Evolutionary conservation across 257 asterid species (phyloP), one percentile per base, ranked within the genome.

Genomic region (Plantago elongata): DNA sequence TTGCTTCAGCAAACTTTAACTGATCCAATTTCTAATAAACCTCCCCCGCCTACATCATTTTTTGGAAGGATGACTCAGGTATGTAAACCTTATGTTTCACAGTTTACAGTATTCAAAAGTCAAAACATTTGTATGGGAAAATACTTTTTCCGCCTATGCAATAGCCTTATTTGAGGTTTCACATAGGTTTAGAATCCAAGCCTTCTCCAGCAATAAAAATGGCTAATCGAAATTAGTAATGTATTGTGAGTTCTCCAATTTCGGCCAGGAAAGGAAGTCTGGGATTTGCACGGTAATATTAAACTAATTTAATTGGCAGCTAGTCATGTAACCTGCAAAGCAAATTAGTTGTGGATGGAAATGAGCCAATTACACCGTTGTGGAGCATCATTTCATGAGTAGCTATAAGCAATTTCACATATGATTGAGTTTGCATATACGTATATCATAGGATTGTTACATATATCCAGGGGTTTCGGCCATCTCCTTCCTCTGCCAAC

Each of bases 31-130:
- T 74, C 84, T 58, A 37, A 71, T 30, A 81, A 68, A 69, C 89
- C 93, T 46, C 86, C 90, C 49, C 92, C 74, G 69, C 90, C 93
- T 11, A 83, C 90, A 69, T 74, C 86, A 30, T 76, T 90, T 68
- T 90, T 90, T 34, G 97, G 93, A 72, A 80, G 97, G 77, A 76
- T 90, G 89, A 51, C 86, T 29, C 85, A 74, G 74, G 95, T 87
- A 75, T 34, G 77, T 13, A 6, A 15, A 54, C 62, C 45, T 59
- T 64, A 56, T 56, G 30, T 61, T 17, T 55, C 63, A 61, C 65
- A 13, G 9, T 56, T 55, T 63, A 61, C 65, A 13, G 11, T 56
- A 34, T 52, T 45, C 3, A 2, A 22, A 22, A 1, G 27, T 22
- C 27, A 13, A 46, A 47, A 13, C 51, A 45, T 11, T 4, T 40